Conservation (phyloP, 208 protist genomes). For the Trypanosoma platydactyli region DNA sequence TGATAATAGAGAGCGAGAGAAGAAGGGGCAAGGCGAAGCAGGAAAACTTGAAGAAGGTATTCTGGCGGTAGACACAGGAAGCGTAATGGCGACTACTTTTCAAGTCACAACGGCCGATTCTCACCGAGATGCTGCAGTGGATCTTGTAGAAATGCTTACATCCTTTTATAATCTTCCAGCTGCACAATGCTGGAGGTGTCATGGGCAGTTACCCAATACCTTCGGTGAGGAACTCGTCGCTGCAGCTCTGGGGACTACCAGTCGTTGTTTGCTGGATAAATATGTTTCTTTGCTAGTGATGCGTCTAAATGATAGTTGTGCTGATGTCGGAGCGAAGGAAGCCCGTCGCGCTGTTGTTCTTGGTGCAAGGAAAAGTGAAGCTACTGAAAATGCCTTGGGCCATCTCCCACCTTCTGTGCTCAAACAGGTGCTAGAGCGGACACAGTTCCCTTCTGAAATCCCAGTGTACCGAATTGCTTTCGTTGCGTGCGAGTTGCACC, state of each 20-base stretch:
- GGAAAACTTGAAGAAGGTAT: not conserved
- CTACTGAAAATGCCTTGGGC: not conserved
- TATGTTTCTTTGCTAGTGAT: slow-evolving; percentile 23
- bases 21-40: not conserved
- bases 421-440: slow-evolving; percentile 16
- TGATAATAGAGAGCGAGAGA: not conserved
- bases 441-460: slow-evolving; percentile 27
- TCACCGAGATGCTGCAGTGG: not conserved
- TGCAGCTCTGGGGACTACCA: slow-evolving; percentile 22
- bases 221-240: slow-evolving; percentile 29
- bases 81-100: not conserved
- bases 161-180: slow-evolving; percentile 26
- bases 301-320: slow-evolving; percentile 16
- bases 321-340: not conserved
- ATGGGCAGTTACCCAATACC: slow-evolving; percentile 8
- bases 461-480: slow-evolving; percentile 25
- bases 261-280: slow-evolving; percentile 17
- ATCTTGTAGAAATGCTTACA: slow-evolving; percentile 28
- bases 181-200: slow-evolving; percentile 12
- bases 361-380: slow-evolving; percentile 4
- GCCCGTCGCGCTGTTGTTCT: not conserved
- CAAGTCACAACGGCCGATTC: slow-evolving; percentile 3
- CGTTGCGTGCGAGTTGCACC: slow-evolving; percentile 16
- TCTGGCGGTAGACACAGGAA: not conserved
- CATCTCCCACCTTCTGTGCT: slow-evolving; percentile 20